Conservation (phyloP, 1,284 basidiomycete species). For the Trichosporon coremiiforme region DNA sequence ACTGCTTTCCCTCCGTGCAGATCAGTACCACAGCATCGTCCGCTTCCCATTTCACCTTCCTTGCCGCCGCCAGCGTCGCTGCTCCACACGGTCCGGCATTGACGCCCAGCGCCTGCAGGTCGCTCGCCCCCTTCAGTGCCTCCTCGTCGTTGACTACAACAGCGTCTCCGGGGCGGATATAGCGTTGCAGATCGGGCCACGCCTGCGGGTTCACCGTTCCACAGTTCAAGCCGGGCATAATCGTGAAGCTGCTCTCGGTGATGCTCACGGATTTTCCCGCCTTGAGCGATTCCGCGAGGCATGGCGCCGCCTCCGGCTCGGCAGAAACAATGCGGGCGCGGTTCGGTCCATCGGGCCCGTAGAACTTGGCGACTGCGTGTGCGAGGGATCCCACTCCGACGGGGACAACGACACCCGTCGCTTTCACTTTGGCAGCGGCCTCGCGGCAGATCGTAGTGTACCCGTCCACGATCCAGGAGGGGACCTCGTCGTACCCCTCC, state of each 20-base stretch:
- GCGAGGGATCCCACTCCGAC: constrained; percentile 32
- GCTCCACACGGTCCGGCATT: constrained; percentile 30
- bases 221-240: constrained; percentile 33
- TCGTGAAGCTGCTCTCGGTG: constrained; percentile 20
- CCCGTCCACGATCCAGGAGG: constrained; percentile 24
- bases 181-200: constrained; percentile 25
- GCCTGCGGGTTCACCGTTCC: constrained; percentile 25
- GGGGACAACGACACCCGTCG: constrained; percentile 28
- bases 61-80: constrained; percentile 26
- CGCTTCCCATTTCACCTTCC: constrained; percentile 20
- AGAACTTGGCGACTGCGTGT: constrained; percentile 28
- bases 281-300: constrained; percentile 23
- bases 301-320: constrained; percentile 30
- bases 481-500: constrained; percentile 26
- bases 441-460: constrained; percentile 30
- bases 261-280: constrained; percentile 1
- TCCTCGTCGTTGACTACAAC: constrained; percentile 28
- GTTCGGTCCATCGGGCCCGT: background rate
- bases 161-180: constrained; percentile 26
- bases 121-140: constrained; percentile 3
- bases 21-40: constrained; percentile 32
- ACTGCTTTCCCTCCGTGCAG: constrained; percentile 28
- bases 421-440: constrained; percentile 9
- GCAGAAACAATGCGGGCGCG: constrained; percentile 26
- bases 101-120: constrained; percentile 18